Conservation (phyloP, 2,329 filamentous ascomycete species). For the Botrytis hyacinthi region DNA sequence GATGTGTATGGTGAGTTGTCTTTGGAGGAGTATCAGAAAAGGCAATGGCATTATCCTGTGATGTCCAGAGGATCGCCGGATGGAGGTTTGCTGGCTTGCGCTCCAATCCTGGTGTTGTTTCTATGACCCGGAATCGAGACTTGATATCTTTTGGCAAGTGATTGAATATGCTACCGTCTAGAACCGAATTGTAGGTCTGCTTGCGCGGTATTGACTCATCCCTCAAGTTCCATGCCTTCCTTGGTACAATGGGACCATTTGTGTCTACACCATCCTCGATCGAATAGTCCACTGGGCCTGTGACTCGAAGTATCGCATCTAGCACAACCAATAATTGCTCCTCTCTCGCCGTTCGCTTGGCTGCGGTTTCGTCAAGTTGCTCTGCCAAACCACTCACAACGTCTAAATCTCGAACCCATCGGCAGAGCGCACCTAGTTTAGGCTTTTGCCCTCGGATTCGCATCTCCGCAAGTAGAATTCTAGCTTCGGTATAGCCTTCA, state of each 20-base stretch:
- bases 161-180: slow-evolving; percentile 55
- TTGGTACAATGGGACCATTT: slow-evolving; percentile 43
- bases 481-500: slow-evolving; percentile 63
- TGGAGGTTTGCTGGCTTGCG: slow-evolving; percentile 69
- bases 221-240: slow-evolving; percentile 60
- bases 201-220: slow-evolving; percentile 41
- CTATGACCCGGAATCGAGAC: slow-evolving; percentile 54
- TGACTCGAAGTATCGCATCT: slow-evolving; percentile 62
- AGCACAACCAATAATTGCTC: slow-evolving; percentile 58
- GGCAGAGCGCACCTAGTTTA: slow-evolving; percentile 66
- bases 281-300: slow-evolving; percentile 57
- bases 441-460: slow-evolving; percentile 62
- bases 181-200: slow-evolving; percentile 55
- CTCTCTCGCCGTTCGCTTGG: slow-evolving; percentile 47
- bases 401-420: slow-evolving; percentile 71
- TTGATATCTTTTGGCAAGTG: slow-evolving; percentile 42
- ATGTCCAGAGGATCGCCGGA: slow-evolving; percentile 63
- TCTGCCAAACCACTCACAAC: slow-evolving; percentile 65
- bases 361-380: slow-evolving; percentile 44
- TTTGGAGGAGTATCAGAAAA: slow-evolving; percentile 49
- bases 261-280: slow-evolving; percentile 23
- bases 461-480: slow-evolving; percentile 67
- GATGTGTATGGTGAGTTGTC: slow-evolving; percentile 55
- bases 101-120: slow-evolving; percentile 56
- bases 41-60: slow-evolving; percentile 54